Evolutionary conservation across 495 filamentous ascomycete species (phyloP).

Genomic region (Penicillium flavigenum): DNA sequence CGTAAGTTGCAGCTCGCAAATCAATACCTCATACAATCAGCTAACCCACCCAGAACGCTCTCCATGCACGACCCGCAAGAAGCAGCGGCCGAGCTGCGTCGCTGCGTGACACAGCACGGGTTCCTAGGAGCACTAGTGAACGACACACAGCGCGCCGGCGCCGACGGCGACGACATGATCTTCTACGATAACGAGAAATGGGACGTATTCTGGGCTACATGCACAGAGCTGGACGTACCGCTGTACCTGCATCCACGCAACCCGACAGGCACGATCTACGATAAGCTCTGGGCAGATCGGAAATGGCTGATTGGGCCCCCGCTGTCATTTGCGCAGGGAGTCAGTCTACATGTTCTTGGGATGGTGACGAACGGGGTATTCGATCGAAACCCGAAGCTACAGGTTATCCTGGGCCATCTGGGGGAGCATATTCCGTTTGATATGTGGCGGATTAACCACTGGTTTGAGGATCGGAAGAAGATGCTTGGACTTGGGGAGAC

Average conservation of each 20-base stretch:
- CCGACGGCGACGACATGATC: conserved; percentile 53
- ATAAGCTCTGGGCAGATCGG: conserved; percentile 50
- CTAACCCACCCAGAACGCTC: conserved; percentile 33
- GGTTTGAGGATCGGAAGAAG: conserved; percentile 53
- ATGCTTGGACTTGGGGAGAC: conserved; percentile 42
- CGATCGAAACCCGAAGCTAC: conserved; percentile 52
- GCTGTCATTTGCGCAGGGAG: conserved; percentile 50
- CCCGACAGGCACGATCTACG: conserved; percentile 48
- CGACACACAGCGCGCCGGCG: conserved; percentile 52
- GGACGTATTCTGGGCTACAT: conserved; percentile 57
- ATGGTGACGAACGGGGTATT: conserved; percentile 55
- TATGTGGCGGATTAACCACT: conserved; percentile 60
- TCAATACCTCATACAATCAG: not conserved
- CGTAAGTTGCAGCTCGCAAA: conserved; percentile 24
- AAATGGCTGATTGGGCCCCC: conserved; percentile 49
- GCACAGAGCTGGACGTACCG: conserved; percentile 59
- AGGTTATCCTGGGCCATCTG: conserved; percentile 65
- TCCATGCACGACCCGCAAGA: conserved; percentile 56
- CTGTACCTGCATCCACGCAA: conserved; percentile 62
- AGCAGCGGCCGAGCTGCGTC: conserved; percentile 54
- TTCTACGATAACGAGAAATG: conserved; percentile 59
- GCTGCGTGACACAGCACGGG: conserved; percentile 55
- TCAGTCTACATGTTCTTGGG: conserved; percentile 50
- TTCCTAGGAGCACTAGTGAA: conserved; percentile 62
- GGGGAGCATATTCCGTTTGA: conserved; percentile 66